Percentiles rank a stretch among this genome's conserved stretches.
phyloP scores from a whole-genome alignment of 768 basidiomycete species.

The Termitomyces titanicus region DNA sequence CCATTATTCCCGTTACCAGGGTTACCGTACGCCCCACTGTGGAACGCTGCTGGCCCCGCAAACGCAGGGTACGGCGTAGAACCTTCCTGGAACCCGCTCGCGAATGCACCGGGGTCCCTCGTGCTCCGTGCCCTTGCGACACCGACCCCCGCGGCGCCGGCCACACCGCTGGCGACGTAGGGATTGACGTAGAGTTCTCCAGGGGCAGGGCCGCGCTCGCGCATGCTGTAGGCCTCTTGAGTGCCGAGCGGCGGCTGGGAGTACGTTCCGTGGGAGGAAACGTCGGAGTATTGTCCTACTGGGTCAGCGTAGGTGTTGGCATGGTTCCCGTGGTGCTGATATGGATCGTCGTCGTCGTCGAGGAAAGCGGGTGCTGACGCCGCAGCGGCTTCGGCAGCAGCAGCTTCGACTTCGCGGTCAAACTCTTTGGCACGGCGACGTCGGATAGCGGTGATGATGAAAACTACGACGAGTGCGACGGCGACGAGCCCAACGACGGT shows the following conservation, averaged over 20 bases:
- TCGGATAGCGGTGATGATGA: constrained; percentile 50
- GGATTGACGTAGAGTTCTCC: constrained; percentile 32
- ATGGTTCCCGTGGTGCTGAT: background rate
- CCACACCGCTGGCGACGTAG: constrained; percentile 13
- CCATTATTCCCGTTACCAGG: constrained; percentile 18
- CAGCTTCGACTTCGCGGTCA: constrained; percentile 72
- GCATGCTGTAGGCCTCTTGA: constrained; percentile 48
- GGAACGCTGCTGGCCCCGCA: constrained; percentile 22
- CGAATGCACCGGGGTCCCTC: constrained; percentile 24
- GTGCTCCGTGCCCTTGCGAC: constrained; percentile 37
- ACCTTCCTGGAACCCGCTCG: constrained; percentile 32
- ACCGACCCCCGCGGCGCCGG: constrained; percentile 40
- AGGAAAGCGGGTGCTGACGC: constrained; percentile 52
- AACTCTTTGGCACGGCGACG: constrained; percentile 61
- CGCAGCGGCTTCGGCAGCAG: constrained; percentile 60
- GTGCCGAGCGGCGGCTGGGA: constrained; percentile 41
- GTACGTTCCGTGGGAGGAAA: constrained; percentile 46
- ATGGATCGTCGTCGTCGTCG: constrained; percentile 41
- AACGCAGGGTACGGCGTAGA: constrained; percentile 37
- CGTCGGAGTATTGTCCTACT: constrained; percentile 16
- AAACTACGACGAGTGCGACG: constrained; percentile 44
- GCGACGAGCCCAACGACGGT: constrained; percentile 64
- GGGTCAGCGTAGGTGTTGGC: background rate
- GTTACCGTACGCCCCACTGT: constrained; percentile 1
- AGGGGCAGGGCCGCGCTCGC: constrained; percentile 16